Evolutionary conservation across 2,329 filamentous ascomycete species (phyloP), one percentile per base, ranked within the genome.

Genomic region (Sarocladium strictum): DNA sequence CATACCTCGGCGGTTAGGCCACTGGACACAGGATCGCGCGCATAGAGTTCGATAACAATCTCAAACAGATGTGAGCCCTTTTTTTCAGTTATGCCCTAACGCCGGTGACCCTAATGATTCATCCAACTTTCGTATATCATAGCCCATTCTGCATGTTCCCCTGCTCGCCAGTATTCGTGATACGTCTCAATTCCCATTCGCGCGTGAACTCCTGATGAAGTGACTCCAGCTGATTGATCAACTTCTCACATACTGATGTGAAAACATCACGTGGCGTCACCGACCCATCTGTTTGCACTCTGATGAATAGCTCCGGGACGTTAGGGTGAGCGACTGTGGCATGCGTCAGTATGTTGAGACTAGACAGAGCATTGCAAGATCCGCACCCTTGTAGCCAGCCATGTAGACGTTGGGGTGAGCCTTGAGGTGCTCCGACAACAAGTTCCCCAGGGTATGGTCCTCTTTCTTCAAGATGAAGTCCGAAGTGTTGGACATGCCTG

Each of bases 391-490:
- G 79, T 99, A 99, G 12, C 88, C 94, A 57, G 92, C 86, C 79
- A 97, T 96, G 63, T 87, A 77, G 63, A 99, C 88, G 67, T 95
- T 86, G 17, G 84, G 81, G 64, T 90, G 87, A 69, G 89, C 85
- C 74, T 94, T 85, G 55, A 99, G 86, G 64, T 93, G 89, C 65
- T 90, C 86, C 49, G 87, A 83, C 55, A 99, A 80, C 55, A 99
- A 80, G 70, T 99, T 97, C 63, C 87, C 94, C 24, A 99, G 82
- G 1, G 93, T 97, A 73, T 97, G 93, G 64, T 99, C 94, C 71
- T 99, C 94, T 72, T 97, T 97, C 73, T 90, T 90, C 73, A 99
- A 85, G 56, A 90, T 85, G 75, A 99, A 99, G 72, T 97, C 89
- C 10, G 90, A 89, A n/a, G 89, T 91, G 69, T 96, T 96, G 21